These are phyloP conservation scores for Mortierella alpina DNA, from an alignment of 192 early-diverging fungal species.

Conservation along the genomic window DNA sequence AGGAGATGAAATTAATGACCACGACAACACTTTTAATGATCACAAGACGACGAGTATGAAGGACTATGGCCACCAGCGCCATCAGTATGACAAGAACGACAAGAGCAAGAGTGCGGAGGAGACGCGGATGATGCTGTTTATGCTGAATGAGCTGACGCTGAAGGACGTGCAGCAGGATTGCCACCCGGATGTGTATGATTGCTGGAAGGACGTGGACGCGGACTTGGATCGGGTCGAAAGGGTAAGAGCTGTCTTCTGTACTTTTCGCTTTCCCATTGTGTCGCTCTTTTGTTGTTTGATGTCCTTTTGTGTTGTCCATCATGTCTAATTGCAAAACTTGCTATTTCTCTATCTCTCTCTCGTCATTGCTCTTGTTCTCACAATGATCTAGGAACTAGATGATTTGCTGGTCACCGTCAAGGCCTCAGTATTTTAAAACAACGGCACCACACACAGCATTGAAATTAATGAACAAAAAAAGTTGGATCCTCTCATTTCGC, in stretches of 20 bases:
- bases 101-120: constrained; percentile 18
- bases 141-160: constrained; percentile 48
- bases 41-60: constrained; percentile 8
- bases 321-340: neutral
- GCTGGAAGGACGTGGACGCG: constrained; percentile 52
- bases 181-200: constrained; percentile 51
- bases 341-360: neutral
- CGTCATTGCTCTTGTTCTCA: constrained; percentile 4
- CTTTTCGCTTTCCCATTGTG: too few species aligned
- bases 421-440: constrained; percentile 23
- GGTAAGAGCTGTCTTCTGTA: constrained; percentile 14
- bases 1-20: constrained; percentile 2
- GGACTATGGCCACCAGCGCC: neutral
- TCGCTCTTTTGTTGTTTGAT: constrained; percentile 5
- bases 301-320: neutral
- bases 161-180: constrained; percentile 51
- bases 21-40: constrained; percentile 3
- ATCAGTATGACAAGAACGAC: constrained; percentile 3
- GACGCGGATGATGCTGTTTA: constrained; percentile 43
- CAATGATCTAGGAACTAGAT: constrained; percentile 37
- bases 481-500: neutral
- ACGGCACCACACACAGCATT: neutral
- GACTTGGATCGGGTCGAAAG: constrained; percentile 47
- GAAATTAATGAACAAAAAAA: neutral
- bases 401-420: constrained; percentile 53